A percentile compares a stretch with the other conserved stretches of the same genome.
These are phyloP conservation scores for Fusarium torulosum DNA, from an alignment of 2,329 filamentous ascomycete genomes.

Conservation along the genomic window DNA sequence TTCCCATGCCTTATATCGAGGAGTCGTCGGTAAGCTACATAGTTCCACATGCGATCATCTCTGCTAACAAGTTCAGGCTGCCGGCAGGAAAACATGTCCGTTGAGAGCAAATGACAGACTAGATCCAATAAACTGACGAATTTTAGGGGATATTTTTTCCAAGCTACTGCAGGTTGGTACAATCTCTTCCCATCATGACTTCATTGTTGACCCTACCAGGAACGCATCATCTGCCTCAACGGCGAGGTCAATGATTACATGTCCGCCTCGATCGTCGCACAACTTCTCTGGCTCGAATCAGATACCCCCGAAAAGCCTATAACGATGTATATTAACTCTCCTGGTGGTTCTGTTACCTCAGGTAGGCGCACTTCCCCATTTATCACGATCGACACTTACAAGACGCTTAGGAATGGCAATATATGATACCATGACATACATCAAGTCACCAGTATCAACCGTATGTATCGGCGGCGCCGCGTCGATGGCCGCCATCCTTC, in stretches of 20 bases:
- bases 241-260: conserved; percentile 90
- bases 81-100: conserved; percentile 83
- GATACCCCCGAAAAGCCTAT: conserved; percentile 96
- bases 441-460: conserved; percentile 90
- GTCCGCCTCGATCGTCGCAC: conserved; percentile 93
- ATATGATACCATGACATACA: conserved; percentile 99
- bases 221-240: conserved; percentile 94
- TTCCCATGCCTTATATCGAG: conserved; percentile 71
- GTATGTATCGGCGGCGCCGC: conserved; percentile 96
- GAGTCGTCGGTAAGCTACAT: conserved; percentile 56
- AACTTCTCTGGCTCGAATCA: conserved; percentile 97
- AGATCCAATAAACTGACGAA: conserved; percentile 32
- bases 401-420: conserved; percentile 76
- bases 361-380: conserved; percentile 54
- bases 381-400: conserved; percentile 15
- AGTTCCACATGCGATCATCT: neutral
- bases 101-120: neutral
- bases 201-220: conserved; percentile 60
- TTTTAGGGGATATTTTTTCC: conserved; percentile 82
- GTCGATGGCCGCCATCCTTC: conserved; percentile 91
- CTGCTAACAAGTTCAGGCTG: conserved; percentile 67
- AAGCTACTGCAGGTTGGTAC: conserved; percentile 76
- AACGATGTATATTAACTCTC: conserved; percentile 97
- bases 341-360: conserved; percentile 87
- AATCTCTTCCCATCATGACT: neutral